A percentile compares a stretch with the other conserved stretches of the same genome.
phyloP scores from a whole-genome alignment of 371 early-diverging fungal genomes.

The Phascolomyces articulosus region DNA sequence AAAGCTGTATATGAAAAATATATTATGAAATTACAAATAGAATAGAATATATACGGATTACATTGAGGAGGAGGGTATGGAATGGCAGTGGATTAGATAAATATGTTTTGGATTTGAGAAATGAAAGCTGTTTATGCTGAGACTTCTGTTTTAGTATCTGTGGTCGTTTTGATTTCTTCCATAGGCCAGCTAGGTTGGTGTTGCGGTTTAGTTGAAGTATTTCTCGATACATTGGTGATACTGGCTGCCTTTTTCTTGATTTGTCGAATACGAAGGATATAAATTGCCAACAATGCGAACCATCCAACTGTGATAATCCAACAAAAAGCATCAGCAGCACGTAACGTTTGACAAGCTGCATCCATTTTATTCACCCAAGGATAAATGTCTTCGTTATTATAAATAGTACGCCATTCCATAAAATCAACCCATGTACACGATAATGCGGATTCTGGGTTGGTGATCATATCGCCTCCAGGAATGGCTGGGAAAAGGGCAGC shows the following conservation, averaged over 20 bases:
- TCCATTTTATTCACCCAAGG: slow-evolving; percentile 49
- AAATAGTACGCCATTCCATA: slow-evolving; percentile 43
- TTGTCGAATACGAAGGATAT: slow-evolving; percentile 16
- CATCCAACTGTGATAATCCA: slow-evolving; percentile 40
- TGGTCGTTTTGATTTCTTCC: background rate
- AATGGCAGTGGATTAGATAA: no score
- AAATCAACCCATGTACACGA: slow-evolving; percentile 40
- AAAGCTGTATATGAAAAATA: background rate
- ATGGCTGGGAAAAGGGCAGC: slow-evolving; percentile 34
- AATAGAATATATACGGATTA: no score
- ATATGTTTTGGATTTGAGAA: no score
- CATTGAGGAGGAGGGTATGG: no score
- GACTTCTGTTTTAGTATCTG: slow-evolving; percentile 9
- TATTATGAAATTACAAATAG: background rate
- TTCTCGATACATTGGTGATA: background rate
- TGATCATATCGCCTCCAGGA: slow-evolving; percentile 41
- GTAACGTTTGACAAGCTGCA: slow-evolving; percentile 33
- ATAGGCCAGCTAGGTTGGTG: slow-evolving; percentile 5
- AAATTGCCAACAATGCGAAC: slow-evolving; percentile 18
- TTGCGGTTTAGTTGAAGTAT: background rate
- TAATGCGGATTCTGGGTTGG: slow-evolving; percentile 32
- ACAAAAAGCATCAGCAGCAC: slow-evolving; percentile 32
- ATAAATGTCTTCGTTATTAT: slow-evolving; percentile 28
- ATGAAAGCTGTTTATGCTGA: background rate
- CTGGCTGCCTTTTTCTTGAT: background rate